Base-by-base conservation (phyloP, 176 grass and related monocot species). In the Microstegium vimineum region DNA sequence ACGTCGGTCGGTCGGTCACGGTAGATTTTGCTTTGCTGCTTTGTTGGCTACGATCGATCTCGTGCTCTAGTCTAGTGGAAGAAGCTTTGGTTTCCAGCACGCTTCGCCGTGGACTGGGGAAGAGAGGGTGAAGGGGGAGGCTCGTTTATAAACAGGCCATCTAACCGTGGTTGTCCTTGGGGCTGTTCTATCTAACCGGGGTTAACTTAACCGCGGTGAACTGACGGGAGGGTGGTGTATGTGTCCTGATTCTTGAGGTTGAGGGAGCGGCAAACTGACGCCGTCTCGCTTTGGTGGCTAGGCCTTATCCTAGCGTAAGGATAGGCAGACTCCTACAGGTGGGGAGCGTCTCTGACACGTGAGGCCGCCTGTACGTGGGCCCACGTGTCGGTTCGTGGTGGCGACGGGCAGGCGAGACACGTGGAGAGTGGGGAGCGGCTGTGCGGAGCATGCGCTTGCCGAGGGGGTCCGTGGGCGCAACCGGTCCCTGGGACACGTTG, bases 401-500 rank as follows among this genome's bases (percentile, higher is more conserved):
- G 62, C 11, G 69, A 82, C 45, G 84, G 54, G 22, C 15, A 17
- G 15, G 7, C 8, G 2, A 5, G 64, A 90, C 87, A 85, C 94
- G 88, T 89, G 88, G 88, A 89, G 37, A 1, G 11, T 31, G 15
- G 28, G 54, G 77, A 80, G 60, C 49, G 78, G 22, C 25, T 12
- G 67, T 60, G 87, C 45, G 10, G 69, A 54, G 85, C 87, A 84
- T 76, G 83, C 82, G 88, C 80, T 60, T 61, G 71, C 82, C 16
- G 67, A 87, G 79, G 75, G 62, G 87, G 82, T 40, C 70, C 71
- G 76, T 68, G 65, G 75, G 67, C 17, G 59, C 47, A 31, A 26
- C 73, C 28, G 25, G 27, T 69, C 62, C 49, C 33, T 13, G 14
- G 83, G 88, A 93, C 93, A 95, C 93, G 88, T 92, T 49, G 75